Evolutionary conservation across 345 rosid species (phyloP), one percentile per base, ranked within the genome.

Genomic region (Noccaea bulbosa): DNA sequence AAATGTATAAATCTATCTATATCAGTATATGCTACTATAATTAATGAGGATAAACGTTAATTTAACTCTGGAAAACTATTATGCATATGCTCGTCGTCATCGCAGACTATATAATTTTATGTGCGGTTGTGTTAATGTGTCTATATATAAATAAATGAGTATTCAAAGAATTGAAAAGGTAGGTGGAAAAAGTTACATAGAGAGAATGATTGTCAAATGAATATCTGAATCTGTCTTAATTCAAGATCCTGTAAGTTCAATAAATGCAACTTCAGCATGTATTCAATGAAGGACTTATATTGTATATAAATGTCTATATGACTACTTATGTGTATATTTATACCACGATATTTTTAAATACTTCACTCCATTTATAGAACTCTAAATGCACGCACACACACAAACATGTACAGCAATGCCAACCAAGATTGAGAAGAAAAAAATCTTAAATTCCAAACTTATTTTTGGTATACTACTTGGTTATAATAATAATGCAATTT

Each of bases 181-280:
- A 58, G 82, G 83, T 70, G 67, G 63, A 22, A 40, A 47, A 48
- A 11, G 41, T 30, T 54, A 48, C 67, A 72, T 69, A 15, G 48
- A 70, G 69, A 70, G 41, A 71, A 73, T 76, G 71, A 77, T 75
- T 64, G 79, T 76, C 61, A 80, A 82, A 77, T 78, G 76, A 75
- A 70, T 70, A 69, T 62, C 39, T 54, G 79, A 62, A 37, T 51
- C 49, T 53, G 39, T 56, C 59, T 65, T 69, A 69, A 8, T 63
- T 69, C 22, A 69, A 69, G 65, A 75, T 75, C 66, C 74, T 69
- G 78, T 65, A 16, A 34, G 78, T 69, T 78, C 81, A 83, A 79
- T 83, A 86, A 88, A 88, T 88, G 88, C 88, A 76, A 69, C 71
- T 56, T 58, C 67, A 75, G 83, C 74, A 85, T 82, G 60, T 82